Evolutionary conservation across 768 basidiomycete species (phyloP), one percentile per base, ranked within the genome.

Genomic region (Lentinula detonsa): DNA sequence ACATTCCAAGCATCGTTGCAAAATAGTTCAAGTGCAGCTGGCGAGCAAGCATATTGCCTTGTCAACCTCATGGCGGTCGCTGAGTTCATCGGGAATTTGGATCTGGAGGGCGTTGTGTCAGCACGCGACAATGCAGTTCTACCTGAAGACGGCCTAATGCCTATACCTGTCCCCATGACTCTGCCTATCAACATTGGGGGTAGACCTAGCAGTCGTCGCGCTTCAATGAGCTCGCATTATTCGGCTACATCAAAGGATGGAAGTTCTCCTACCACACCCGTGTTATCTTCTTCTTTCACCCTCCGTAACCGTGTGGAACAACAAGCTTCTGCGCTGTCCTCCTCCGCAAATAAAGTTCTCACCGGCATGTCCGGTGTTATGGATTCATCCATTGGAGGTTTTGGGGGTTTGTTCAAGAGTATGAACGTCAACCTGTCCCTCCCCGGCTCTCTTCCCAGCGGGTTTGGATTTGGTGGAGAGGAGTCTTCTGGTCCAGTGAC

Each of bases 51-150:
- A 52, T 99, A 95, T 67, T 98, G 95, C 61, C 80, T 96, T 43
- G 91, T 98, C 71, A 98, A 97, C 72, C 78, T 97, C 42, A 86
- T 95, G 79, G 96, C 96, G 10, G 95, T 96, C 5, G 92, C 91
- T 1, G 95, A 98, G 70, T 99, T 98, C 71, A 78, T 98, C 56
- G 94, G 96, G 75, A 92, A 95, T 69, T 93, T 98, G 39, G 94
- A 98, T 74, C 77, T 97, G 60, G 87, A 82, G 7, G 83, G 80
- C 1, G 75, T 91, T 18, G 87, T 52, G 10, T 28, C 28, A 8
- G 53, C 51, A 7, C 55, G 55, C 11, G 55, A 21, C 23, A 45
- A 5, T 23, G n/a, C 40, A 7, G 42, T 56, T 5, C 9, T 46
- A 10, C 15, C 59, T 15, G 45, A 33, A 50, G 45, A 42, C 10